Evolutionary conservation across 352 stramenopile genomes (phyloP).

Genomic region (Phytophthora crassamura): DNA sequence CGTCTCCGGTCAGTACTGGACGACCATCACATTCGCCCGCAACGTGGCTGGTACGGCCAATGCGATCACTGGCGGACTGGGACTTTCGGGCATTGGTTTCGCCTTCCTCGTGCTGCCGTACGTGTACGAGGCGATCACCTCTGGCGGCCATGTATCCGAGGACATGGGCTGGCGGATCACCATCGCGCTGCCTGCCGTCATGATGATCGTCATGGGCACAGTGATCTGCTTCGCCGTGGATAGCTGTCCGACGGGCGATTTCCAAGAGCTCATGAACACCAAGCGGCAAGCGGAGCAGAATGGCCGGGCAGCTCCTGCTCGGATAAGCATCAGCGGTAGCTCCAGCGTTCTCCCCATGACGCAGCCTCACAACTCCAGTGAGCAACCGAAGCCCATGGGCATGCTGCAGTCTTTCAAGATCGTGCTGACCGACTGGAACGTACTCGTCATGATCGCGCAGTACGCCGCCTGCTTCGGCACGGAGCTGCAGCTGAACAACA

Average conservation of each 20-base stretch:
- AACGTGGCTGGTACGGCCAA: conserved; percentile 95
- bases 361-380: conserved; percentile 13
- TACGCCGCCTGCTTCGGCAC: conserved; percentile 95
- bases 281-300: conserved; percentile 68
- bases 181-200: conserved; percentile 88
- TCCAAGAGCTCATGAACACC: conserved; percentile 80
- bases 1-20: conserved; percentile 96
- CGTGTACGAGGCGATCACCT: conserved; percentile 89
- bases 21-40: conserved; percentile 94
- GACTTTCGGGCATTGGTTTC: conserved; percentile 93
- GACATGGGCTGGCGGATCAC: conserved; percentile 93
- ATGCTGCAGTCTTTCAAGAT: conserved; percentile 52
- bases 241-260: conserved; percentile 93
- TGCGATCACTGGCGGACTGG: conserved; percentile 91
- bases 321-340: conserved; percentile 36
- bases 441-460: conserved; percentile 93
- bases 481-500: conserved; percentile 97
- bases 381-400: conserved; percentile 29
- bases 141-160: conserved; percentile 49
- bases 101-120: conserved; percentile 91
- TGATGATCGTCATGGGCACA: conserved; percentile 84
- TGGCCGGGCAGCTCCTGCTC: conserved; percentile 14
- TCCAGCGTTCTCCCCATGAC: conserved; percentile 32
- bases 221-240: conserved; percentile 83
- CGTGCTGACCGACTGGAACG: conserved; percentile 88